These are phyloP conservation scores for Oxytropis ochrocephala DNA, from an alignment of 306 rosid genomes.

Conservation along the genomic window DNA sequence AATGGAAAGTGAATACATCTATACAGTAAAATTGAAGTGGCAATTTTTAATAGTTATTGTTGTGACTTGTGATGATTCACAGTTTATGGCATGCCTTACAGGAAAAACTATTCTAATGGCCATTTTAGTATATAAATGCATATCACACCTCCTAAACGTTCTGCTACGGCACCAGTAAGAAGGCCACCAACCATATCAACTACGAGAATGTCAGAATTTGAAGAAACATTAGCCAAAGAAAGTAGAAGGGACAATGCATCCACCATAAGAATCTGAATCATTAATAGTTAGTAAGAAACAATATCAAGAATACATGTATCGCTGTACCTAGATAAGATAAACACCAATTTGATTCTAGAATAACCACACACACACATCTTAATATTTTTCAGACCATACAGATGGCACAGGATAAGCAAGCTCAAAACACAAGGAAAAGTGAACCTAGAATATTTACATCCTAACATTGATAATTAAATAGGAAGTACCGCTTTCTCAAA, in stretches of 20 bases:
- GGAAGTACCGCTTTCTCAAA: too few species aligned
- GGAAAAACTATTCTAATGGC: conserved; percentile 4
- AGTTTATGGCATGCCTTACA: background rate
- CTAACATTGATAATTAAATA: too few species aligned
- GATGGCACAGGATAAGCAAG: too few species aligned
- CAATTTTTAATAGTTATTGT: background rate
- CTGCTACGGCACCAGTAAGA: conserved; percentile 94
- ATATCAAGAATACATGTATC: too few species aligned
- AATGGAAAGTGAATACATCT: background rate
- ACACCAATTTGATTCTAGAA: too few species aligned
- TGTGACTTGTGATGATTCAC: background rate
- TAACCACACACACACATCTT: too few species aligned
- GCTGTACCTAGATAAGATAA: too few species aligned
- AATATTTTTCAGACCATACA: too few species aligned
- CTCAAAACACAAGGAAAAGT: too few species aligned
- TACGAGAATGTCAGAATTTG: conserved; percentile 79
- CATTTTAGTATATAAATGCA: background rate
- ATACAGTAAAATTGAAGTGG: background rate
- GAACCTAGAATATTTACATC: too few species aligned
- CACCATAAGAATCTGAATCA: too few species aligned
- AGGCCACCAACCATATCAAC: conserved; percentile 91
- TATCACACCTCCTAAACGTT: conserved; percentile 77
- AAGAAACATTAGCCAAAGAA: conserved; percentile 75
- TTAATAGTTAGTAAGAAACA: too few species aligned
- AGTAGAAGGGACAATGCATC: conserved; percentile 84